A percentile compares a stretch with the other conserved stretches of the same genome.
phyloP scores from a whole-genome alignment of 2,329 filamentous ascomycete species.

The Pseudonectria buxi region DNA sequence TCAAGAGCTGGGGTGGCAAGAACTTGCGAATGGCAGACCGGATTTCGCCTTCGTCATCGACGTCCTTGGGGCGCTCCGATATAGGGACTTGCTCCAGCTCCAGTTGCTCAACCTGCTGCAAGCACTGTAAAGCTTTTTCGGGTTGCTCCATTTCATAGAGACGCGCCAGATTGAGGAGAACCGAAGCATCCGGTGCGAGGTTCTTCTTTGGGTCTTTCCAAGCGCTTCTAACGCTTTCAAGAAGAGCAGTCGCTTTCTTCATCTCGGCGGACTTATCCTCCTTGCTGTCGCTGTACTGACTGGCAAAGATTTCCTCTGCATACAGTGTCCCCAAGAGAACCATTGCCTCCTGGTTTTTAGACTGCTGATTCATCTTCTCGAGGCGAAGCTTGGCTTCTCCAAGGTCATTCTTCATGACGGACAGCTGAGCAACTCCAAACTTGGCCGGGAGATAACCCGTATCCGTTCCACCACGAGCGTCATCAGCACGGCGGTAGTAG shows the following conservation, averaged over 20 bases:
- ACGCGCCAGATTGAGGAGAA: constrained; percentile 84
- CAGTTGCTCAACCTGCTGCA: constrained; percentile 86
- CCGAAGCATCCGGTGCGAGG: constrained; percentile 71
- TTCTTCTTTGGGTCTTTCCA: constrained; percentile 95
- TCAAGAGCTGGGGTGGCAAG: constrained; percentile 83
- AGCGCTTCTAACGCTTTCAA: constrained; percentile 76
- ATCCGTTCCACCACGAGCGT: constrained; percentile 85
- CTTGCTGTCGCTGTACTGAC: constrained; percentile 62
- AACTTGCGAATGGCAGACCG: constrained; percentile 63
- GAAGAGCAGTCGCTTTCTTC: constrained; percentile 77
- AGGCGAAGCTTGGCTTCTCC: constrained; percentile 89
- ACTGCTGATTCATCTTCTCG: constrained; percentile 88
- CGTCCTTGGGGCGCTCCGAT: constrained; percentile 56
- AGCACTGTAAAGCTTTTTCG: constrained; percentile 85
- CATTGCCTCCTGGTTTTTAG: constrained; percentile 81
- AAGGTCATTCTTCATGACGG: constrained; percentile 74
- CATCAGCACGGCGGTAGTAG: constrained; percentile 84
- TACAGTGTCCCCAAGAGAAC: constrained; percentile 85
- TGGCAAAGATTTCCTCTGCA: constrained; percentile 86
- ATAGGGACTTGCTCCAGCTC: constrained; percentile 73
- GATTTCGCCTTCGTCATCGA: constrained; percentile 50
- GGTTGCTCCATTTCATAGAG: constrained; percentile 82
- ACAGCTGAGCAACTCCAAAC: constrained; percentile 86
- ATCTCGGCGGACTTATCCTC: constrained; percentile 83
- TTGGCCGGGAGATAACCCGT: constrained; percentile 89